Base-by-base conservation (phyloP, 1,284 basidiomycete genomes). In the Inonotus hispidus region DNA sequence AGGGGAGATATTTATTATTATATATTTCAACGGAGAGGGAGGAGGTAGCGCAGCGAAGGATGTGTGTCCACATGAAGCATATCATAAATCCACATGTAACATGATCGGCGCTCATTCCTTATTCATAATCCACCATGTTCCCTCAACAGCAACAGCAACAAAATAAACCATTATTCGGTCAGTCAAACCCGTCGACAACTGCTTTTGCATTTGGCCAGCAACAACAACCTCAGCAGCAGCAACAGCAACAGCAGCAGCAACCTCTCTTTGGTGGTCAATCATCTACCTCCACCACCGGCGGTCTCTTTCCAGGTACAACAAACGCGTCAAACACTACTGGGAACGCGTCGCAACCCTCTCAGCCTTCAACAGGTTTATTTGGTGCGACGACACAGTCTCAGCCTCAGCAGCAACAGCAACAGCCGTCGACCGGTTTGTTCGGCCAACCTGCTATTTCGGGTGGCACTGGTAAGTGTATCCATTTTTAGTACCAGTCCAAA, bases 351-450 rank as follows among this genome's bases (percentile, higher is more conserved):
- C 54, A 61, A 27, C 60, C 53, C 8, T 16, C 61, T 68, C 27
- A 70, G 71, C 67, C 60, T 56, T 3, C 70, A 66, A 67, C 71
- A 1, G 69, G 71, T 41, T 50, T 74, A 14, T 78, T 79, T 60
- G 75, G 75, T 21, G 70, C 62, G 32, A 53, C 61, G 3, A 68
- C 68, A 41, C 67, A 32, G 32, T 3, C 32, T 32, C 32, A 32
- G 32, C 32, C 73, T 14, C 73, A 75, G 61, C 72, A 69, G 35
- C 60, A 60, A 27, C 59, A 62, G 47, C 63, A 60, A 38, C 66
- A 64, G 47, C 60, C 53, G 11, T 45, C 53, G 25, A 63, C 65
- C 23, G 66, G 68, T 6, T 47, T 29, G 7, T 71, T 73, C 38
- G 66, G 68, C 1, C 68, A 68, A 35, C 59, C 70, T 37, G 58